Conservation (phyloP, 495 filamentous ascomycete genomes). For the Aspergillus haitiensis region DNA sequence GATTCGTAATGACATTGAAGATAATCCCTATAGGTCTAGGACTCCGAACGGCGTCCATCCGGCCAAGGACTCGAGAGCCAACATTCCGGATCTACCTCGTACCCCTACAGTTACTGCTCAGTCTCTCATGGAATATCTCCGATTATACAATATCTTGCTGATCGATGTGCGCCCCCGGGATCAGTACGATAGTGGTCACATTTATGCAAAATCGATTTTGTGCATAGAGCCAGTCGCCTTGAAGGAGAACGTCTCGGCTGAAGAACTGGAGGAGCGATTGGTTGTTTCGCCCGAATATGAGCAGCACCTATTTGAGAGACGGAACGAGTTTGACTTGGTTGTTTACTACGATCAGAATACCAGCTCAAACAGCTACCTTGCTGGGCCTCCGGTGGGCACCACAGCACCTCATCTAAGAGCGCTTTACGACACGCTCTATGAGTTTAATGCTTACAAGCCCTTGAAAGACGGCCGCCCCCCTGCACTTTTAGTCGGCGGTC, state of each 20-base stretch:
- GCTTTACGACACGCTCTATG: slow-evolving; percentile 74
- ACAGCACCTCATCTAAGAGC: slow-evolving; percentile 63
- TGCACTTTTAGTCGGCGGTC: slow-evolving; percentile 75
- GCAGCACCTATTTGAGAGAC: slow-evolving; percentile 67
- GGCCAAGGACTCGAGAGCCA: slow-evolving; percentile 35
- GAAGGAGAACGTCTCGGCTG: slow-evolving; percentile 76
- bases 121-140: slow-evolving; percentile 65
- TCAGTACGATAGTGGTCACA: slow-evolving; percentile 84
- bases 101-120: slow-evolving; percentile 64
- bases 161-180: slow-evolving; percentile 85
- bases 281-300: slow-evolving; percentile 77
- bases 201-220: slow-evolving; percentile 75
- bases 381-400: slow-evolving; percentile 47
- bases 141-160: slow-evolving; percentile 64
- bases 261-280: slow-evolving; percentile 78
- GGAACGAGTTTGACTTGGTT: slow-evolving; percentile 79
- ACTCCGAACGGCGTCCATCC: slow-evolving; percentile 46
- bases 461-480: slow-evolving; percentile 63
- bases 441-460: slow-evolving; percentile 77
- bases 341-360: slow-evolving; percentile 86
- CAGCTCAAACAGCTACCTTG: slow-evolving; percentile 51
- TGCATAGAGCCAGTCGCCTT: slow-evolving; percentile 86
- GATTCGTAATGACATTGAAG: slow-evolving; percentile 35
- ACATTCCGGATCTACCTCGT: slow-evolving; percentile 55
- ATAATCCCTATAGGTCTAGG: slow-evolving; percentile 45